A percentile compares a stretch with the other conserved stretches of the same genome.
These are phyloP conservation scores for Mrakia gelida DNA, from an alignment of 768 basidiomycete species.

Conservation along the genomic window DNA sequence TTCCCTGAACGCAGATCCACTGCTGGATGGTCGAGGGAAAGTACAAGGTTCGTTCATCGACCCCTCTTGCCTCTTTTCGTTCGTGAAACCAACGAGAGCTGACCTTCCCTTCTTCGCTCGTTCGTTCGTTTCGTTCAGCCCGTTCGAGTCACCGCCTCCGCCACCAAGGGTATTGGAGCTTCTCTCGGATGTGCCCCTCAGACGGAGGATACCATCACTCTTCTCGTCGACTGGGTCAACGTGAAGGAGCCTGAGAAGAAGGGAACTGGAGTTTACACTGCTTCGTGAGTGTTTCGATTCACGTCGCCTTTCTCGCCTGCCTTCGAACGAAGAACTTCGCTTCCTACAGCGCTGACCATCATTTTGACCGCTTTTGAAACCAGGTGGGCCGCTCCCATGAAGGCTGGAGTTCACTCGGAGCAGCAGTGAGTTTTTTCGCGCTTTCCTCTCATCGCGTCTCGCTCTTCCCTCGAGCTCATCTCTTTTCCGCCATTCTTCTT, in stretches of 20 bases:
- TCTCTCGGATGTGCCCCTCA: slow-evolving; percentile 50
- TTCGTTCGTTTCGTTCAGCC: slow-evolving; percentile 28
- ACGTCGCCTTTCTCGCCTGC: not conserved
- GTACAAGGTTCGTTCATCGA: slow-evolving; percentile 33
- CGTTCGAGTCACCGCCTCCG: slow-evolving; percentile 74
- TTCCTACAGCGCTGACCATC: not conserved
- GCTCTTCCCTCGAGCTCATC: not conserved
- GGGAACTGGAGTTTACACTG: slow-evolving; percentile 87
- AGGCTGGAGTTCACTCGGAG: slow-evolving; percentile 77
- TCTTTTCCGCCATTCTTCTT: not conserved
- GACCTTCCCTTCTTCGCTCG: too few relatives aligned
- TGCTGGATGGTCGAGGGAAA: slow-evolving; percentile 48
- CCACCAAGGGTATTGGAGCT: slow-evolving; percentile 85
- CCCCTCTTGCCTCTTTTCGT: not conserved
- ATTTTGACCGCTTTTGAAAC: not conserved
- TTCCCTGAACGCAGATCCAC: slow-evolving; percentile 40
- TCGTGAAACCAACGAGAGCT: not conserved
- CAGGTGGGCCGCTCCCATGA: slow-evolving; percentile 81
- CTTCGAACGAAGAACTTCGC: too few relatives aligned
- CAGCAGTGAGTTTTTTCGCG: slow-evolving; percentile 52
- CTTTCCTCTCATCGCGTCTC: not conserved
- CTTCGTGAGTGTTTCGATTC: slow-evolving; percentile 49
- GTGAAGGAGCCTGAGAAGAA: slow-evolving; percentile 64
- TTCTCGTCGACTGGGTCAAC: slow-evolving; percentile 90
- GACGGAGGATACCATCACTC: slow-evolving; percentile 92